Evolutionary conservation across 2,329 filamentous ascomycete genomes (phyloP), one percentile per base, ranked within the genome.

Genomic region (Myriosclerotinia duriaeana): DNA sequence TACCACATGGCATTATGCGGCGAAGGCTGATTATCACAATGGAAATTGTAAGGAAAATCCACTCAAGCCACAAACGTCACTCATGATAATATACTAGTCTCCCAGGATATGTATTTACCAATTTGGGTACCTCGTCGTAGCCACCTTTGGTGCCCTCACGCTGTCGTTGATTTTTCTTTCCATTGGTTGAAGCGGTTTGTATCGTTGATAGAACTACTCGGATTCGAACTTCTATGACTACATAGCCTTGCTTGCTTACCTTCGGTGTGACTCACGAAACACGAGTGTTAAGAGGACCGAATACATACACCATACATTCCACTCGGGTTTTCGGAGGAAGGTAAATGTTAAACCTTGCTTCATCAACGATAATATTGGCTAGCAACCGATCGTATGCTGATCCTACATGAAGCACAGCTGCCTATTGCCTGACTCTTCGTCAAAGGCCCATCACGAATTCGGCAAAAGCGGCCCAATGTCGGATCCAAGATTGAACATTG

Each of bases 11-110:
- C 44, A 50, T 60, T 50, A 26, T 22, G 34, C 44, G 20, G 34
- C 44, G 42, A 60, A 22, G 44, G 34, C 14, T 60, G 58, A 60
- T 60, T 50, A 60, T 50, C 58, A 38, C 44, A 38, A 60, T 34
- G 30, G 34, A 12, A 20, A 60, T 50, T 50, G 58, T 38, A 38
- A 50, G 58, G 44, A 26, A 36, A 59, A 50, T 26, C 30, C 34
- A 36, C n/a, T 60, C 44, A 38, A 26, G 12, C 55, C n/a, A 38
- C 34, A 60, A 42, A 60, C 14, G 8, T 60, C 58, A 36, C 44
- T 60, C 58, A 60, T 50, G 30, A 50, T 38, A 42, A 60, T 38
- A 50, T 30, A 50, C 17, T 30, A 17, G 42, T 50, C 30, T 60
- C n/a, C 53, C 44, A 36, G 14, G 58, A 26, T 50, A 26, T 11